Evolutionary conservation across 371 early-diverging fungal species (phyloP).

Genomic region (Mucor plumbeus): DNA sequence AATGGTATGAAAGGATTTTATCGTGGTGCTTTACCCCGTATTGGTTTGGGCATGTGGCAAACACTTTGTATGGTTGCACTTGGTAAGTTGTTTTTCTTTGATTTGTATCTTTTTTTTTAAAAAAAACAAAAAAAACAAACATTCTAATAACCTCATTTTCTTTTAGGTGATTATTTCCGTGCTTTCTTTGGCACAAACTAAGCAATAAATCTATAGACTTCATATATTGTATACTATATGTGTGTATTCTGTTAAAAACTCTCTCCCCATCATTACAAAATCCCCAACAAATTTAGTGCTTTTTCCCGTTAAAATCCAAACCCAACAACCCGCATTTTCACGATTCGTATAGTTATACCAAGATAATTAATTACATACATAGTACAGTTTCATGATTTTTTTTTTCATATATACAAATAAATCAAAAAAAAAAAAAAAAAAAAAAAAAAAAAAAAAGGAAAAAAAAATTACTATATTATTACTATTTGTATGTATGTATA

Average conservation of each 20-base stretch:
- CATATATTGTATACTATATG: neutral
- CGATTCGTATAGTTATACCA: neutral
- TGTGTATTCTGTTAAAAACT: neutral
- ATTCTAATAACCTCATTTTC: neutral
- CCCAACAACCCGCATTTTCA: constrained; percentile 10
- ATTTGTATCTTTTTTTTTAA: neutral
- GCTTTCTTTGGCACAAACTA: constrained; percentile 40
- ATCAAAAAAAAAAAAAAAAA: constrained; percentile 13
- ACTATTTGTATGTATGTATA: too few species aligned
- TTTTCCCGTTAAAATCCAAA: constrained; percentile 10
- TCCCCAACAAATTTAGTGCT: constrained; percentile 7
- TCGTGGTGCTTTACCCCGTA: constrained; percentile 90
- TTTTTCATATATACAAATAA: constrained; percentile 6
- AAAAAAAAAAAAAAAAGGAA: constrained; percentile 10
- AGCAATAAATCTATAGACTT: neutral
- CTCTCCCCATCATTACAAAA: neutral
- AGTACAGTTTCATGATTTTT: constrained; percentile 10
- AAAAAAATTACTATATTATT: constrained; percentile 11
- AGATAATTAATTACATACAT: neutral
- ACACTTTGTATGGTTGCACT: constrained; percentile 96
- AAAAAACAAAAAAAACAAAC: neutral
- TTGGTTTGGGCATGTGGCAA: constrained; percentile 93
- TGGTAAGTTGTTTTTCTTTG: constrained; percentile 42
- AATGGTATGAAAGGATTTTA: constrained; percentile 93
- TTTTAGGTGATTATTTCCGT: constrained; percentile 43